These are phyloP conservation scores for Auricularia cornea DNA, from an alignment of 768 basidiomycete species.

Conservation along the genomic window DNA sequence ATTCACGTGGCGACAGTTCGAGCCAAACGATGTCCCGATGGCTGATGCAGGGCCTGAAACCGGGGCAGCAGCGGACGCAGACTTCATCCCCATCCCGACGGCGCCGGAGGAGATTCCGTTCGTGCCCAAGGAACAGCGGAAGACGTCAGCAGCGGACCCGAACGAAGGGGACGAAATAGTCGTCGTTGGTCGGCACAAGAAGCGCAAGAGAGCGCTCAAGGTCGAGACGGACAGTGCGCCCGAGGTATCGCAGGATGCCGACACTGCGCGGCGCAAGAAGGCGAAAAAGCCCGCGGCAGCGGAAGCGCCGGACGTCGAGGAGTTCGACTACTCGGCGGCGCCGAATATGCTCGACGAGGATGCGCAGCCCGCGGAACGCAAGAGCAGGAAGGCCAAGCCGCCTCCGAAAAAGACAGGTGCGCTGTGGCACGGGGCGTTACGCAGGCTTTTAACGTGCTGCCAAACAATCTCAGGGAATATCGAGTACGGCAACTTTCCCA, in stretches of 20 bases:
- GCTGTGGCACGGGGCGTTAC: neutral
- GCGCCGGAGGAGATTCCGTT: slow-evolving; percentile 64
- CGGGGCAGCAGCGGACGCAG: slow-evolving; percentile 8
- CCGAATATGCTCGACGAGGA: slow-evolving; percentile 64
- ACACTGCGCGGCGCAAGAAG: slow-evolving; percentile 12
- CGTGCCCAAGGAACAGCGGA: slow-evolving; percentile 58
- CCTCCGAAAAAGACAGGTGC: slow-evolving; percentile 14
- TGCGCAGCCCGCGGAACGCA: slow-evolving; percentile 22
- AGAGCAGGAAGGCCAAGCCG: slow-evolving; percentile 44
- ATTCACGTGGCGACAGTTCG: too few relatives aligned
- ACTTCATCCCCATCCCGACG: slow-evolving; percentile 2
- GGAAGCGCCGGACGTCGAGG: slow-evolving; percentile 31
- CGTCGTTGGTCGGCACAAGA: slow-evolving; percentile 61
- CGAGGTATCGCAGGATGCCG: slow-evolving; percentile 16
- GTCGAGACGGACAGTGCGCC: slow-evolving; percentile 9
- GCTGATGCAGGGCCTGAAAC: slow-evolving; percentile 3
- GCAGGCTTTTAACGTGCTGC: slow-evolving; percentile 1
- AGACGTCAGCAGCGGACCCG: slow-evolving; percentile 16
- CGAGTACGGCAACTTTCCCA: slow-evolving; percentile 51
- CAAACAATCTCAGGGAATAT: slow-evolving; percentile 19
- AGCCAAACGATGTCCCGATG: slow-evolving; percentile 2
- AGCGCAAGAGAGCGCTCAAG: slow-evolving; percentile 47
- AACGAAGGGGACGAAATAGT: slow-evolving; percentile 57
- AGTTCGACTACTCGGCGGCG: slow-evolving; percentile 62
- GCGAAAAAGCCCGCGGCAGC: slow-evolving; percentile 18